Conservation (phyloP, 2,329 filamentous ascomycete genomes). For the Cryphonectria japonica region DNA sequence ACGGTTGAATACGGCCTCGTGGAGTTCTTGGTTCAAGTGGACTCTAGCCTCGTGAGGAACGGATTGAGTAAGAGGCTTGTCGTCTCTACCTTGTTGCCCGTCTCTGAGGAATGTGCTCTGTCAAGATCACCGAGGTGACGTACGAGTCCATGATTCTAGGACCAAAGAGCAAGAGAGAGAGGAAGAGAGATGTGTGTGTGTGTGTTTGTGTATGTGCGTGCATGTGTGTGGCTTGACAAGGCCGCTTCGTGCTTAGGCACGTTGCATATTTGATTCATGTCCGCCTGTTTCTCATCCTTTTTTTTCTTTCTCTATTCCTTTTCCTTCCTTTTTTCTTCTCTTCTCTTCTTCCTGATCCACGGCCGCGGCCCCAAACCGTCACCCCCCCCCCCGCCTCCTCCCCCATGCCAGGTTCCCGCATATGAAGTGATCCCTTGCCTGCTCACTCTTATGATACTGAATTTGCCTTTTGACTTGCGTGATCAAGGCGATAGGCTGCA, state of each 20-base stretch:
- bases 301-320: background rate
- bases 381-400: background rate
- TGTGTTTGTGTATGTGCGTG: background rate
- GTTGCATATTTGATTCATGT: background rate
- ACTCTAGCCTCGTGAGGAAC: background rate
- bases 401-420: background rate
- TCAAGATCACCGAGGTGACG: background rate
- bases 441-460: background rate
- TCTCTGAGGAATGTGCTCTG: background rate
- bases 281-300: background rate
- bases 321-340: background rate
- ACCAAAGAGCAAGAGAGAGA: no score
- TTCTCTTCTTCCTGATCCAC: background rate
- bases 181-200: background rate
- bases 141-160: background rate
- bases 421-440: background rate
- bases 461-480: background rate
- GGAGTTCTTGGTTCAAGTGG: background rate
- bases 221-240: background rate
- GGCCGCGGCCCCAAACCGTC: background rate
- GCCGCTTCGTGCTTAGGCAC: background rate
- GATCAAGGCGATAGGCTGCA: background rate
- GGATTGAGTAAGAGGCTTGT: background rate
- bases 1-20: background rate
- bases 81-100: background rate